Base-by-base conservation (phyloP, 2,329 filamentous ascomycete species). In the Pseudovirgaria hyperparasitica region DNA sequence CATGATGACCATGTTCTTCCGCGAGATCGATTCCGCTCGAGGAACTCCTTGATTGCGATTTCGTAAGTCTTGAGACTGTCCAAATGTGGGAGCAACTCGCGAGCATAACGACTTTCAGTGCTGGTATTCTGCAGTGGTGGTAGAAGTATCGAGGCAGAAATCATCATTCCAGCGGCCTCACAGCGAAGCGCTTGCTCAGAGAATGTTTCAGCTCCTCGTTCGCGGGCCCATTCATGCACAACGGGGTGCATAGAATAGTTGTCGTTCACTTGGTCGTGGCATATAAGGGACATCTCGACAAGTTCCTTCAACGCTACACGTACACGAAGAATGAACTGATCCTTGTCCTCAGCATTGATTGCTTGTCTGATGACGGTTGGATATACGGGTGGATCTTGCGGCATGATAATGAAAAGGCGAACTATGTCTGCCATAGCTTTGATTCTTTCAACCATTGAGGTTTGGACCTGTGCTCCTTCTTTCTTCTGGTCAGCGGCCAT, bases 161-260 rank as follows among this genome's bases (percentile, higher is more conserved):
- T 23, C 11, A 38, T 36, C 2, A 30, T 45, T 8, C 29, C 25
- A 7, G 49, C 45, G 12, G 38, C 44, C 32, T 46, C 30, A 28
- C 31, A 43, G 45, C 48, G 52, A 12, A 51, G 19, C 10, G 37
- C 41, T 33, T 50, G 43, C 23, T 49, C 44, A 10, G 16, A 27
- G 3, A 34, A 23, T 9, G 21, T 34, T 30, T 45, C 42, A 15
- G 39, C 27, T 2, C 42, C 45, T 21, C 47, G 33, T 23, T 48
- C 43, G 16, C 48, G 33, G 3, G 41, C 46, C 48, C 47, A 53
- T 6, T 24, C 37, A 26, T 53, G 47, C 7, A 50, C 38, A 10
- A 51, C 26, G 7, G 44, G 47, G 34, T 53, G 47, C 34, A 50
- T 41, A 5, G 42, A 51, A 25, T 45, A 51, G 26, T 34, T 41